Evolutionary conservation across 257 asterid species (phyloP).

Genomic region (Nicotiana benthamiana): DNA sequence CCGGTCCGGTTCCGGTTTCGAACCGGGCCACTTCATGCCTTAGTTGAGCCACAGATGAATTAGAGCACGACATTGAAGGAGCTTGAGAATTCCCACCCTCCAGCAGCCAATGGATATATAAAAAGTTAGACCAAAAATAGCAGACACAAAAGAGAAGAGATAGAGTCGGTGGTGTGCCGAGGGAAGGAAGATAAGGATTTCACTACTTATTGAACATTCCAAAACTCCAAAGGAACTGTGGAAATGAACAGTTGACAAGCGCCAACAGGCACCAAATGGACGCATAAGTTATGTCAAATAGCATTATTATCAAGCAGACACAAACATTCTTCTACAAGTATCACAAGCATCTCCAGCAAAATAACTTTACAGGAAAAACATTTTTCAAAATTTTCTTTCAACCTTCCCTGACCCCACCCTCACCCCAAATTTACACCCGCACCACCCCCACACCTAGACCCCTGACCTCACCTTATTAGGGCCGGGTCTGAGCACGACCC

Average conservation of each 20-base stretch:
- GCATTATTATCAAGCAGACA: neutral
- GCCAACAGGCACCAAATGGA: neutral
- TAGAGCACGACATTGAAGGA: slow-evolving; percentile 29
- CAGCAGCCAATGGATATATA: neutral
- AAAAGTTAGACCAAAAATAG: neutral
- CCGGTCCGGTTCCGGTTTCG: too few species aligned
- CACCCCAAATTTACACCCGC: too few species aligned
- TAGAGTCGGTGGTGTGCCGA: neutral
- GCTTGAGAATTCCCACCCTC: slow-evolving; percentile 37
- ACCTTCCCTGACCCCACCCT: too few species aligned
- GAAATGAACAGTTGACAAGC: neutral
- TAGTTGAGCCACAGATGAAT: slow-evolving; percentile 29
- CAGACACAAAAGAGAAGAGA: neutral
- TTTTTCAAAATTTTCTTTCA: too few species aligned
- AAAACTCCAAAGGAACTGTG: neutral
- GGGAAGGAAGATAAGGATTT: neutral
- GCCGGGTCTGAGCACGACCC: too few species aligned
- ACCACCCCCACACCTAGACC: too few species aligned
- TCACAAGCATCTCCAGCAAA: neutral
- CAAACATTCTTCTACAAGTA: neutral
- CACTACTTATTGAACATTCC: neutral
- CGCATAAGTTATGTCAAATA: neutral
- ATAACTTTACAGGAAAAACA: too few species aligned
- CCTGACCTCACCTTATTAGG: too few species aligned
- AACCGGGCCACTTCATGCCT: too few species aligned